Conservation (phyloP, 208 protist species). For the Tritrichomonas foetus region DNA sequence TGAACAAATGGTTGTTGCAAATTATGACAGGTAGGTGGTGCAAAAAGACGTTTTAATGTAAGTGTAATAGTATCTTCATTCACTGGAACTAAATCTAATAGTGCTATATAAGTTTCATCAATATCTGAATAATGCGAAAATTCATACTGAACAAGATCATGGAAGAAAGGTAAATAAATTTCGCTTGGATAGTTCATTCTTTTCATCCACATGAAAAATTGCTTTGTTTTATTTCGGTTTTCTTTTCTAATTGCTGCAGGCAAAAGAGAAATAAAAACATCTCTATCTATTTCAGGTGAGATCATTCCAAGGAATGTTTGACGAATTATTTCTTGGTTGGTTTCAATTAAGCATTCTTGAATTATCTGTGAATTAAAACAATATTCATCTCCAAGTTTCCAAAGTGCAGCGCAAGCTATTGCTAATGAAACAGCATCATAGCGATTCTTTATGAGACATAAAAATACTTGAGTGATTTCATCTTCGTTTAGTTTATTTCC, state of each 20-base stretch:
- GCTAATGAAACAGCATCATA: no score
- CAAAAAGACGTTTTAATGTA: neutral
- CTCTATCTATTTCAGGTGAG: no score
- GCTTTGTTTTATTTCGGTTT: neutral
- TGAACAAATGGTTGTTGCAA: neutral
- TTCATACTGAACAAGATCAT: neutral
- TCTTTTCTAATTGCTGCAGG: neutral
- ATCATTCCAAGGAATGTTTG: neutral
- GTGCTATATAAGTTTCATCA: neutral
- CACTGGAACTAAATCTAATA: neutral
- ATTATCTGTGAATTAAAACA: no score
- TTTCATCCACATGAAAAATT: neutral
- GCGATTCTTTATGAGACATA: no score
- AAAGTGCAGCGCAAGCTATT: no score
- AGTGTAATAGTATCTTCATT: neutral
- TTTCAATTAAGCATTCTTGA: no score
- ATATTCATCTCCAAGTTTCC: no score
- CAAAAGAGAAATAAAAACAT: neutral
- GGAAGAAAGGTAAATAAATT: neutral
- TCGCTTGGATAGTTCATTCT: neutral
- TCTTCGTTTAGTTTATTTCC: no score
- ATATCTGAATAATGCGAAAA: neutral
- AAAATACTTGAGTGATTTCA: no score
- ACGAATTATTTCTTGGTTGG: neutral
- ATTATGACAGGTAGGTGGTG: neutral